Conservation (phyloP, 2,329 filamentous ascomycete species). For the Cordyceps javanica region DNA sequence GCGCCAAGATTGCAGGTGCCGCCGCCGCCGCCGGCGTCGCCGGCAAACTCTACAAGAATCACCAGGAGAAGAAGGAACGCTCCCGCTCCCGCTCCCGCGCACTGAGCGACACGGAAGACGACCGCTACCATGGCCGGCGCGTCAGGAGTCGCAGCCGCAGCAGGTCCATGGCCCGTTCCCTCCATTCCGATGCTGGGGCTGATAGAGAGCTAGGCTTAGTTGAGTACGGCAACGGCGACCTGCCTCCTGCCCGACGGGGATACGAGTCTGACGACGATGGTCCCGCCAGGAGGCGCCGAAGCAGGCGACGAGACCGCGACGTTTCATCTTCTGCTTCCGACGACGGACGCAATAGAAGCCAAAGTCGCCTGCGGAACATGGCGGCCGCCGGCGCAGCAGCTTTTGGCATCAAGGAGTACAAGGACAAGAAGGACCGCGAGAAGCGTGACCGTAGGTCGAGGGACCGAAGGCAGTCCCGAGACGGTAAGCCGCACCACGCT, state of each 20-base stretch:
- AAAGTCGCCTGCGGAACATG: conserved; percentile 48
- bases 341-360: conserved; percentile 42
- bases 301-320: conserved; percentile 32
- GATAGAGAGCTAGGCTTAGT: conserved; percentile 64
- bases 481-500: conserved; percentile 16
- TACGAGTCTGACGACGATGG: conserved; percentile 13
- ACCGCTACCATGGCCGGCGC: conserved; percentile 30
- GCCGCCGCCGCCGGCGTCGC: conserved; percentile 55
- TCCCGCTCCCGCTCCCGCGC: conserved; percentile 18
- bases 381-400: conserved; percentile 55
- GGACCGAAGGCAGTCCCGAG: conserved; percentile 16
- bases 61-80: conserved; percentile 53
- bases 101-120: conserved; percentile 25
- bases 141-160: conserved; percentile 33
- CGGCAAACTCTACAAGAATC: conserved; percentile 54
- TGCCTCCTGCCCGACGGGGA: conserved; percentile 42
- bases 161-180: conserved; percentile 46
- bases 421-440: conserved; percentile 42
- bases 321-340: conserved; percentile 25
- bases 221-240: conserved; percentile 57
- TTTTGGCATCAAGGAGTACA: conserved; percentile 56
- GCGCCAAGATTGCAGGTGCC: conserved; percentile 55
- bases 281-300: conserved; percentile 22
- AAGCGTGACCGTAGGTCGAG: conserved; percentile 33
- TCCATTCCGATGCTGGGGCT: conserved; percentile 47